A percentile compares a stretch with the other conserved stretches of the same genome.
Conservation (phyloP, 129 eudicot genomes). For the Erigeron canadensis region DNA sequence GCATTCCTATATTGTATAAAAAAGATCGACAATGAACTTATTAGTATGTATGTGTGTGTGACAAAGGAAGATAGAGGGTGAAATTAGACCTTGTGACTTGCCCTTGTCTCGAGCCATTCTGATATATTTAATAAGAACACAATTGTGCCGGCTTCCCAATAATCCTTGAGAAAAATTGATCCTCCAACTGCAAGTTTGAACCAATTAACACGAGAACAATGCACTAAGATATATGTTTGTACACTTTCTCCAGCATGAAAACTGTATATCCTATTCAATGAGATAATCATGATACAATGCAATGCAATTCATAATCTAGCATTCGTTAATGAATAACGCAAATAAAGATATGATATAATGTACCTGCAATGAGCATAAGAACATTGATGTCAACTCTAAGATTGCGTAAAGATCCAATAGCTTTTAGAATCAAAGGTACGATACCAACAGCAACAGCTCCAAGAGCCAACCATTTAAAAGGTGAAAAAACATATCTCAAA, state of each 20-base stretch:
- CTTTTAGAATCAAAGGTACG: conserved; percentile 50
- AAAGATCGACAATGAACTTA: background rate
- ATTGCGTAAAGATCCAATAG: conserved; percentile 45
- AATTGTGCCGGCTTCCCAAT: conserved; percentile 73
- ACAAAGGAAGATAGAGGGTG: background rate
- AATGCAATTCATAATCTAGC: background rate
- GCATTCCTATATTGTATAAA: background rate
- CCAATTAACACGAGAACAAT: background rate
- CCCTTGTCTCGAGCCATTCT: conserved; percentile 72
- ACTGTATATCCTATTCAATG: too few relatives aligned
- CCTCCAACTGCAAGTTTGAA: conserved; percentile 55
- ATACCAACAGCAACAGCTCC: conserved; percentile 67
- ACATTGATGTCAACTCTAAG: conserved; percentile 60
- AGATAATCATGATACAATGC: too few relatives aligned
- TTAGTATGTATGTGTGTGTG: background rate
- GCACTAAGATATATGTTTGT: too few relatives aligned
- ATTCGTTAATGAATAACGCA: background rate
- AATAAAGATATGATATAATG: background rate
- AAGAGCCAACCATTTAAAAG: conserved; percentile 67
- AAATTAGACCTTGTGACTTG: conserved; percentile 56
- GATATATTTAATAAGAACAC: conserved; percentile 60
- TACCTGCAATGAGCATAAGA: conserved; percentile 79
- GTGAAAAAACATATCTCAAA: conserved; percentile 50
- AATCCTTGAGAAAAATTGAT: conserved; percentile 51
- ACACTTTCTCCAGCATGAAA: too few relatives aligned